A percentile compares a stretch with the other conserved stretches of the same genome.
Evolutionary conservation across 345 rosid genomes (phyloP).

Genomic region (Pistacia vera): DNA sequence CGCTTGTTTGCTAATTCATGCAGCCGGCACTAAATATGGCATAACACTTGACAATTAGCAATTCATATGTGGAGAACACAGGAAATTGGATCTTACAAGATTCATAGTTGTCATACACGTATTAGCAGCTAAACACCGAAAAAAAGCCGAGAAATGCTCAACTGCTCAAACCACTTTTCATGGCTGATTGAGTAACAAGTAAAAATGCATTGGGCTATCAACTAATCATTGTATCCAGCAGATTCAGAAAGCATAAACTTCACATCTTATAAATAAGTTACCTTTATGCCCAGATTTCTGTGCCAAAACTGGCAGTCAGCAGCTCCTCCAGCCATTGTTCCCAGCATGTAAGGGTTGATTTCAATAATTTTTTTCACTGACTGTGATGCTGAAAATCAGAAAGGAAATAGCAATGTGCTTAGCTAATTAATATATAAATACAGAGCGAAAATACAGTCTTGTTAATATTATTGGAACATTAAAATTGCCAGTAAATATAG

Average conservation of each 20-base stretch:
- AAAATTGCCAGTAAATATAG: not conserved
- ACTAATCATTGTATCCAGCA: not conserved
- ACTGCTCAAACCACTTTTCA: not conserved
- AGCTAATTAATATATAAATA: not conserved
- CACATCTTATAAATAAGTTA: conserved; percentile 21
- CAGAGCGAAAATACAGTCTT: not conserved
- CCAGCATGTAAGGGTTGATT: conserved; percentile 93
- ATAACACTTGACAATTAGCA: conserved; percentile 24
- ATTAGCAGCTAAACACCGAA: not conserved
- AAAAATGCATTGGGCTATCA: not conserved
- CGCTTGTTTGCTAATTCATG: conserved; percentile 98
- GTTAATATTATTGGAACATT: not conserved
- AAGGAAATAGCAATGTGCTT: not conserved
- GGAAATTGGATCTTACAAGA: not conserved
- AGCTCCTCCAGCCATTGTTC: conserved; percentile 99
- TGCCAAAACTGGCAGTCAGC: conserved; percentile 99
- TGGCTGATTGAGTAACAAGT: not conserved
- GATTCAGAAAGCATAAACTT: not conserved
- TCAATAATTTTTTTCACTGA: conserved; percentile 95
- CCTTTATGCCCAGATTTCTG: conserved; percentile 93
- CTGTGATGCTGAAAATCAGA: conserved; percentile 63
- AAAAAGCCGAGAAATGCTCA: not conserved
- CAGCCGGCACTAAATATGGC: conserved; percentile 71
- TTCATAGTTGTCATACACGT: not conserved
- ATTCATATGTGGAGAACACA: conserved; percentile 4